Evolutionary conservation across 371 early-diverging fungal genomes (phyloP).

Genomic region (Lichtheimia corymbifera): DNA sequence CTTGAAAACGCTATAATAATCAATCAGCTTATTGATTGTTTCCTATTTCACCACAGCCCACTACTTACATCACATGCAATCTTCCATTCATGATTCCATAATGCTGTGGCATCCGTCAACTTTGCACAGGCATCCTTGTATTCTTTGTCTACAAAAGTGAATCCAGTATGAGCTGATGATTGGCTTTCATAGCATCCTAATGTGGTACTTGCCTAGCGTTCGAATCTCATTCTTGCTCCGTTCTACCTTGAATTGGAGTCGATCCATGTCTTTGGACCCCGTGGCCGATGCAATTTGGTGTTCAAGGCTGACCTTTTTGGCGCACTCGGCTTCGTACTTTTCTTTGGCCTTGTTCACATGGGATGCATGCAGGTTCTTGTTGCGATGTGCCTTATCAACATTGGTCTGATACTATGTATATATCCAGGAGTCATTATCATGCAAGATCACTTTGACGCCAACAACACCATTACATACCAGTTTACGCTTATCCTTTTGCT

Average conservation of each 20-base stretch:
- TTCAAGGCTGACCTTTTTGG: slow-evolving; percentile 37
- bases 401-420: slow-evolving; percentile 40
- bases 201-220: slow-evolving; percentile 29
- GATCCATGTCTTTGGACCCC: slow-evolving; percentile 32
- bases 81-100: slow-evolving; percentile 73
- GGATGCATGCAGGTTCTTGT: slow-evolving; percentile 49
- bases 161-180: too few relatives aligned
- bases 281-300: slow-evolving; percentile 34
- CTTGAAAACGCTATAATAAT: slow-evolving; percentile 67
- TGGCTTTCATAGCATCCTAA: too few relatives aligned
- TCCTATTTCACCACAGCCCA: neutral
- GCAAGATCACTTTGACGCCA: neutral
- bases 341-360: slow-evolving; percentile 42
- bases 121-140: slow-evolving; percentile 67
- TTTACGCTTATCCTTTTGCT: slow-evolving; percentile 81
- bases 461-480: slow-evolving; percentile 36
- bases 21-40: neutral
- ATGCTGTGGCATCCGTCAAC: slow-evolving; percentile 64
- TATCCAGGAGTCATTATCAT: neutral
- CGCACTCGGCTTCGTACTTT: slow-evolving; percentile 70
- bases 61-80: slow-evolving; percentile 68
- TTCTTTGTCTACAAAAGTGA: slow-evolving; percentile 57
- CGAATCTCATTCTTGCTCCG: slow-evolving; percentile 36
- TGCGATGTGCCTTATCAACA: slow-evolving; percentile 56
- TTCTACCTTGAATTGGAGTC: slow-evolving; percentile 34